Evolutionary conservation across 768 basidiomycete genomes (phyloP), one percentile per base, ranked within the genome.

Genomic region (Termitomyces sp.): DNA sequence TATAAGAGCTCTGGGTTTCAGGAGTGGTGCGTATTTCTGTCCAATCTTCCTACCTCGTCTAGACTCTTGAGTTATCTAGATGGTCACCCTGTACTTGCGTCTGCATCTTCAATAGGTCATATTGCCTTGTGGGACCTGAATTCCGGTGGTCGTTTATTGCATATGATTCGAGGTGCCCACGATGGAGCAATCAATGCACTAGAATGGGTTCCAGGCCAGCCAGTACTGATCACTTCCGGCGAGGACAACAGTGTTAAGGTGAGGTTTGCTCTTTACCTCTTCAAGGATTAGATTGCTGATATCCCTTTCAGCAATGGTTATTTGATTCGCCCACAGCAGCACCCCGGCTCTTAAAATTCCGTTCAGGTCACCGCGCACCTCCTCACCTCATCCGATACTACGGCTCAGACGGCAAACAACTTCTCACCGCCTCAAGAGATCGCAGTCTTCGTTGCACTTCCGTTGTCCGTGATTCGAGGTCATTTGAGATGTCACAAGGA

Each of bases 161-260:
- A 97, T 69, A 84, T 95, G 68, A 74, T 95, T 41, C 83, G 88
- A 41, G 92, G 89, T 32, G 95, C 95, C 3, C 97, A 99, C 67
- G 93, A 97, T 60, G 87, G 89, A 18, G 82, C 87, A 2, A 83
- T 98, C 28, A 87, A 85, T 47, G 82, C 89, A 1, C 70, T 96
- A 5, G 88, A 96, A 68, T 99, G 95, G 94, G 82, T 98, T 7
- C 86, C 93, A 3, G 91, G 95, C 4, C 96, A 99, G 69, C 93
- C 95, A 8, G 74, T 99, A 13, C 75, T 99, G 50, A 81, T 98
- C 61, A 95, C 87, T 36, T 92, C 91, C 2, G 91, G 94, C 23
- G 91, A 89, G 62, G 97, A 98, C 69, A 99, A 99, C 70, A 91
- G 93, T 65, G 82, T 99, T 60, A 98, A 98, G 82, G 95, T 95